phyloP scores from a whole-genome alignment of 108 stramenopile genomes.

The Discostella pseudostelligera region DNA sequence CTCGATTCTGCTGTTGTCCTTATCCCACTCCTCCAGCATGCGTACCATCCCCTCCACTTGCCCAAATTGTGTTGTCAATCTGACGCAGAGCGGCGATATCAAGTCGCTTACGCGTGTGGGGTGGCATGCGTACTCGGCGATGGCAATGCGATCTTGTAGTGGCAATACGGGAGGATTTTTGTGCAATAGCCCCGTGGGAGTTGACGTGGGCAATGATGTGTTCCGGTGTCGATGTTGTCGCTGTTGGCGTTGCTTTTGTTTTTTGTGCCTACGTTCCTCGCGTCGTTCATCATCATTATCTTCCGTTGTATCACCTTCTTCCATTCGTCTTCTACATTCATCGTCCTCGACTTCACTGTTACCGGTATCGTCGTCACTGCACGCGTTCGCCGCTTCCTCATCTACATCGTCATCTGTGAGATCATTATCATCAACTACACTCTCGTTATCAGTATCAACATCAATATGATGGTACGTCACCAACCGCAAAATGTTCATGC shows the following conservation, averaged over 20 bases:
- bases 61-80: constrained; percentile 75
- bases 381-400: constrained; percentile 7
- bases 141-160: constrained; percentile 74
- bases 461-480: constrained; percentile 47
- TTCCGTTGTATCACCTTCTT: constrained; percentile 3
- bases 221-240: not conserved
- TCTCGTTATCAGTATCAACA: constrained; percentile 1
- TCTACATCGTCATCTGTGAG: constrained; percentile 1
- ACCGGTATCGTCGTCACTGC: constrained; percentile 16
- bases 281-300: not conserved
- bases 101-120: constrained; percentile 74
- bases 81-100: constrained; percentile 70
- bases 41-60: constrained; percentile 72
- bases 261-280: not conserved
- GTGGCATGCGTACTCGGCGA: constrained; percentile 77
- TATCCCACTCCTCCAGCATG: constrained; percentile 52
- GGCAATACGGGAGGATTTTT: constrained; percentile 62
- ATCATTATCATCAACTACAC: constrained; percentile 13
- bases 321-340: not conserved
- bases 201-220: constrained; percentile 28
- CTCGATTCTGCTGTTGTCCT: constrained; percentile 7
- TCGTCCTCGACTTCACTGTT: not conserved
- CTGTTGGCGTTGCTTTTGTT: not conserved
- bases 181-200: constrained; percentile 70
- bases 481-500: constrained; percentile 83